Evolutionary conservation across 2,329 filamentous ascomycete genomes (phyloP).

Genomic region (Trichoderma koningii): DNA sequence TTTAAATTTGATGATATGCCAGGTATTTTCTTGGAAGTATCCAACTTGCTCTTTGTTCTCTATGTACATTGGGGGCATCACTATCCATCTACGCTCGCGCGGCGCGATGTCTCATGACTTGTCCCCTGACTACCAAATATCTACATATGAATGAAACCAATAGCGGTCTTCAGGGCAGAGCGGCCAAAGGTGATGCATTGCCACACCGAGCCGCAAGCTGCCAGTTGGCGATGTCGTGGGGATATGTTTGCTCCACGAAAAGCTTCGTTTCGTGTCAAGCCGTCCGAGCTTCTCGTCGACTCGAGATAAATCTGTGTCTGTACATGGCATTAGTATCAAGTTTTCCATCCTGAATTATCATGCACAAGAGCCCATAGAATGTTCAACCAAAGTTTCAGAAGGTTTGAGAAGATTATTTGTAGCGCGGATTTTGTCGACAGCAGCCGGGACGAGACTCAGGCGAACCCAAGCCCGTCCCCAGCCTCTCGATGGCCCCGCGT

Average conservation of each 20-base stretch:
- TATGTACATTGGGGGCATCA: slow-evolving; percentile 21
- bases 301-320: not conserved
- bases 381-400: slow-evolving; percentile 49
- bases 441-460: slow-evolving; percentile 35
- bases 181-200: not conserved
- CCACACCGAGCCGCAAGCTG: not conserved
- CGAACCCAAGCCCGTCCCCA: slow-evolving; percentile 25
- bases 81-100: not conserved
- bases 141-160: not conserved
- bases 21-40: not conserved
- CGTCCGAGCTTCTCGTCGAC: not conserved
- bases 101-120: slow-evolving; percentile 4
- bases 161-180: not conserved
- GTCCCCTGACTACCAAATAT: not conserved
- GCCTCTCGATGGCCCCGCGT: slow-evolving; percentile 54
- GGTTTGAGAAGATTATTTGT: slow-evolving; percentile 64
- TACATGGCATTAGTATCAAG: not conserved
- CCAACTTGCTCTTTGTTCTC: not conserved
- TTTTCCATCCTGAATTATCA: not conserved
- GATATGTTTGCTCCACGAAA: not conserved
- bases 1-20: too few relatives aligned
- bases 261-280: not conserved
- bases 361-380: not conserved
- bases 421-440: slow-evolving; percentile 66
- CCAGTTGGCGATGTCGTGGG: not conserved